Conservation (phyloP, 345 rosid genomes). For the Capsella bursapastoris region DNA sequence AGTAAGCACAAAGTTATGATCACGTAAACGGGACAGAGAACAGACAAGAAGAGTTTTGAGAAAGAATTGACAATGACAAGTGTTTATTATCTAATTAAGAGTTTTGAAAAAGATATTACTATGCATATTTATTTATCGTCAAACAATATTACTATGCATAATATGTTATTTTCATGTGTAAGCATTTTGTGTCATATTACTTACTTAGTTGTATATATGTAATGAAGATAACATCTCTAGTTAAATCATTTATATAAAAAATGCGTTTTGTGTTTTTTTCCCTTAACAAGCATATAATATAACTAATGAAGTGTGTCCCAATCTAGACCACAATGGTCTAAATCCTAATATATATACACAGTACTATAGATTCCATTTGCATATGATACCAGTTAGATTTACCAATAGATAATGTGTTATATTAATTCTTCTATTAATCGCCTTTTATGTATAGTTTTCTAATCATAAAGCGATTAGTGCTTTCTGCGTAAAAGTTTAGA, state of each 20-base stretch:
- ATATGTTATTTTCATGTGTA: too few relatives aligned
- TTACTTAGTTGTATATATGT: neutral
- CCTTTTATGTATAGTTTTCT: neutral
- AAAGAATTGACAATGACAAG: neutral
- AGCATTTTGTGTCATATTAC: neutral
- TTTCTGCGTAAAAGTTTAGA: constrained; percentile 35
- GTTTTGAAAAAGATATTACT: too few relatives aligned
- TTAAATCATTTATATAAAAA: too few relatives aligned
- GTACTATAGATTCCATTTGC: constrained; percentile 33
- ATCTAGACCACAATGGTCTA: constrained; percentile 10
- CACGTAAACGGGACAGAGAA: neutral
- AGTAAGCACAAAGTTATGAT: neutral
- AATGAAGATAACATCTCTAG: neutral
- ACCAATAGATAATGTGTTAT: neutral
- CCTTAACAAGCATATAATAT: too few relatives aligned
- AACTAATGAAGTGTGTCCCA: constrained; percentile 5
- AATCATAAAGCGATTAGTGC: constrained; percentile 35
- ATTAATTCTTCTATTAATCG: neutral
- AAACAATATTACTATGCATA: too few relatives aligned
- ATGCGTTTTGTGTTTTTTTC: too few relatives aligned
- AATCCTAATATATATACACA: neutral
- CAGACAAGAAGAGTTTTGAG: neutral
- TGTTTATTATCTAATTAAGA: neutral
- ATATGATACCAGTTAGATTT: constrained; percentile 26
- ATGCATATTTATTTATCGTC: too few relatives aligned